A percentile compares a stretch with the other conserved stretches of the same genome.
Evolutionary conservation across 2,329 filamentous ascomycete genomes (phyloP).

Genomic region (Verticillium nonalfalfae): DNA sequence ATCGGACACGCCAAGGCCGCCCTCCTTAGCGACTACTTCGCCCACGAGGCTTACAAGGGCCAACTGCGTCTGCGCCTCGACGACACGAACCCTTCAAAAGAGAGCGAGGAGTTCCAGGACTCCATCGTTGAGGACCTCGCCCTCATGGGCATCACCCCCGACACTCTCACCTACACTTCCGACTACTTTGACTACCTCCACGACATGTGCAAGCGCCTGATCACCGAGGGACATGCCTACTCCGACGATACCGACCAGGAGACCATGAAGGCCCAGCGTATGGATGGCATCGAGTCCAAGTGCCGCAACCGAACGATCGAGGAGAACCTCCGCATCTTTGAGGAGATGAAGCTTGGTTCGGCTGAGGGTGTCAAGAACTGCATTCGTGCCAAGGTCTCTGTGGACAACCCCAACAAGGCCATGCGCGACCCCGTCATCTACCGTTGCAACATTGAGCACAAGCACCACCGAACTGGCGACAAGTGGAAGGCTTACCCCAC

Average conservation of each 20-base stretch:
- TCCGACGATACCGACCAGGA: constrained; percentile 91
- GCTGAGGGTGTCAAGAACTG: constrained; percentile 78
- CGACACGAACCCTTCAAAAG: constrained; percentile 95
- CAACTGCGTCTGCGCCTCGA: constrained; percentile 90
- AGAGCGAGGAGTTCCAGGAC: constrained; percentile 95
- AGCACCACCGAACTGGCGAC: constrained; percentile 71
- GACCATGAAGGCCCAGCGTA: constrained; percentile 78
- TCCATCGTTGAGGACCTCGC: constrained; percentile 86
- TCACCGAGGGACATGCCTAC: constrained; percentile 83
- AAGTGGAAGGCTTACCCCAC: constrained; percentile 84
- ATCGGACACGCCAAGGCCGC: constrained; percentile 95
- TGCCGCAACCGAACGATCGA: constrained; percentile 73
- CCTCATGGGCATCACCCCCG: constrained; percentile 86
- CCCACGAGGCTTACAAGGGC: constrained; percentile 86
- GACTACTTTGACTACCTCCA: constrained; percentile 95
- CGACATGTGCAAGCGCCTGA: constrained; percentile 75
- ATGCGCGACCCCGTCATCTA: constrained; percentile 97
- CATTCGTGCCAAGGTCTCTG: constrained; percentile 89
- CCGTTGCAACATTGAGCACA: constrained; percentile 68
- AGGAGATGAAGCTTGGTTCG: constrained; percentile 86
- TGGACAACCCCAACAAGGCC: constrained; percentile 89
- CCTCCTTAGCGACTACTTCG: constrained; percentile 93
- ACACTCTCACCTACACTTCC: constrained; percentile 81
- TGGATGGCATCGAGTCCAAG: constrained; percentile 75
- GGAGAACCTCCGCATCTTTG: constrained; percentile 79